Conservation (phyloP, 768 basidiomycete genomes). For the Harrya chromipes region DNA sequence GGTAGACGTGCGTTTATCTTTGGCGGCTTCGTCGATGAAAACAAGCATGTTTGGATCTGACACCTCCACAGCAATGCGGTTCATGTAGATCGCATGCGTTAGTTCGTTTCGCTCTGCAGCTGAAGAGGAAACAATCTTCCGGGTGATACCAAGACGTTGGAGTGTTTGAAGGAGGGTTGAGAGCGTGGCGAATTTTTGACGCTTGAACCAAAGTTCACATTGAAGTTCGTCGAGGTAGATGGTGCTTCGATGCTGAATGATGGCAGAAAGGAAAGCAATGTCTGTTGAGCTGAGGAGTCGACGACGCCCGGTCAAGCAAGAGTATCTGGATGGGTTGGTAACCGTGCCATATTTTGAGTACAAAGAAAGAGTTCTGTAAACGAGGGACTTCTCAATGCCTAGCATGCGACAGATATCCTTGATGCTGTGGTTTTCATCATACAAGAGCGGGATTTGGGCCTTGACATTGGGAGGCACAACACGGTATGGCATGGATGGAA, state of each 20-base stretch:
- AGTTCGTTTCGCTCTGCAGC: slow-evolving; percentile 15
- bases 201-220: background rate
- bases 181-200: background rate
- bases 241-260: background rate
- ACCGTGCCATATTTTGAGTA: background rate
- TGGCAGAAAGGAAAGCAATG: background rate
- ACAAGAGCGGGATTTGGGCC: background rate
- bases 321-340: background rate
- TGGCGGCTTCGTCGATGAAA: slow-evolving; percentile 19
- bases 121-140: slow-evolving; percentile 10
- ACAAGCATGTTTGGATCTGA: slow-evolving; percentile 20
- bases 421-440: background rate
- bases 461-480: no score
- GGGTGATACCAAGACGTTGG: slow-evolving; percentile 1
- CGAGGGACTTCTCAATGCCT: background rate
- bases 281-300: background rate
- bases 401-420: background rate
- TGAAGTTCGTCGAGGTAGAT: slow-evolving; percentile 13
- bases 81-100: slow-evolving; percentile 7
- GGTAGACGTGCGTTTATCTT: slow-evolving; percentile 6
- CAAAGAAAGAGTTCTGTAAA: background rate
- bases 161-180: slow-evolving; percentile 6
- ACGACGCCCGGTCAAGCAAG: background rate
- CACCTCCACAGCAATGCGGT: slow-evolving; percentile 8
- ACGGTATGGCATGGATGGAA: background rate